phyloP scores from a whole-genome alignment of 2,329 filamentous ascomycete species.

The Akanthomyces muscarius region DNA sequence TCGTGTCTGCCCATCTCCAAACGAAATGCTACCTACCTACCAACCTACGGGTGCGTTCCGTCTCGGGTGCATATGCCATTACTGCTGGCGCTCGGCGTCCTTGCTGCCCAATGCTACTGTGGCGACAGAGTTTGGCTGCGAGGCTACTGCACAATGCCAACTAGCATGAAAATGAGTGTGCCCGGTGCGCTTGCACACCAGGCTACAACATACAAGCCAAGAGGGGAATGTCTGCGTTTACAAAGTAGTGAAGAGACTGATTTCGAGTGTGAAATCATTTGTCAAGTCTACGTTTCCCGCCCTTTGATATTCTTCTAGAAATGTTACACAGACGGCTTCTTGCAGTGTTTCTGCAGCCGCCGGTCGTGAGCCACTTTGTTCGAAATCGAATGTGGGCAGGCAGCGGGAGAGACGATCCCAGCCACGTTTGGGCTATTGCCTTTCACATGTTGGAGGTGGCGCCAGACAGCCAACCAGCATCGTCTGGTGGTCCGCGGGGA shows the following conservation, averaged over 20 bases:
- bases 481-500: too few species aligned
- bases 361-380: not conserved
- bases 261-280: not conserved
- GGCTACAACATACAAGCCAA: too few species aligned
- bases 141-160: not conserved
- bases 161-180: too few species aligned
- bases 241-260: too few species aligned
- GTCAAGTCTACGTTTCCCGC: not conserved
- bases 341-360: not conserved
- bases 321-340: not conserved
- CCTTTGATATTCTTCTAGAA: not conserved
- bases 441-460: conserved; percentile 12
- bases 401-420: conserved; percentile 11
- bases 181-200: not conserved
- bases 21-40: not conserved
- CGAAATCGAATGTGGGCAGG: not conserved
- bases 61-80: conserved; percentile 3
- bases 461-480: not conserved
- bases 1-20: conserved; percentile 1
- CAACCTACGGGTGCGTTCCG: not conserved
- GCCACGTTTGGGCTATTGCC: not conserved
- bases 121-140: not conserved
- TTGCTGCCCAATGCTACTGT: conserved; percentile 11
- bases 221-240: too few species aligned
- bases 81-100: not conserved